Evolutionary conservation across 345 rosid genomes (phyloP).

Genomic region (Pseudoturritis turrita): DNA sequence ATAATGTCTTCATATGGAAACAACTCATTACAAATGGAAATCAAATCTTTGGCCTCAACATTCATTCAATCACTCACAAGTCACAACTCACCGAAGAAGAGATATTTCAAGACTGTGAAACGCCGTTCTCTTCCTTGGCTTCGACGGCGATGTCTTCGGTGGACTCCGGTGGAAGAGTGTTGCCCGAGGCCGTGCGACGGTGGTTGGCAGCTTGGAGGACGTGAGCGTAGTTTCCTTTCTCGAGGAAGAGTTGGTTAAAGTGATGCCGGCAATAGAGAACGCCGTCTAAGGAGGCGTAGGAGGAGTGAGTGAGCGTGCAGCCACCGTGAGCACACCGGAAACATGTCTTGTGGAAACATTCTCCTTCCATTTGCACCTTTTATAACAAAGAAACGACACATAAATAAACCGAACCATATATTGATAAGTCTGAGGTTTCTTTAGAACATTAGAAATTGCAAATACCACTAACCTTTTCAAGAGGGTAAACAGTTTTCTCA

Average conservation of each 20-base stretch:
- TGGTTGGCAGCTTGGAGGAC: slow-evolving; percentile 71
- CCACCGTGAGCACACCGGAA: slow-evolving; percentile 97
- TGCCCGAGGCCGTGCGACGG: slow-evolving; percentile 49
- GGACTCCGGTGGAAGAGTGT: slow-evolving; percentile 51
- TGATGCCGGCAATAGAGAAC: slow-evolving; percentile 95
- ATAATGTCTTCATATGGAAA: slow-evolving; percentile 19
- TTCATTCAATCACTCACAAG: slow-evolving; percentile 3
- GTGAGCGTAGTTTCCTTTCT: slow-evolving; percentile 86
- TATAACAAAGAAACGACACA: neutral
- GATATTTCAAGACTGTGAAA: slow-evolving; percentile 18
- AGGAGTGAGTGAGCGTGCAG: slow-evolving; percentile 85
- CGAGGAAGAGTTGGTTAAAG: slow-evolving; percentile 90
- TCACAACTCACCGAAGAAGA: neutral
- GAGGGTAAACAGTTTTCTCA: slow-evolving; percentile 81
- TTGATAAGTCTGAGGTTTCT: no score
- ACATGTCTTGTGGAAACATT: slow-evolving; percentile 90
- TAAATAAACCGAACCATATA: neutral
- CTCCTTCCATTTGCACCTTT: slow-evolving; percentile 86
- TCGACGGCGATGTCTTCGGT: slow-evolving; percentile 23
- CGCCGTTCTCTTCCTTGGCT: slow-evolving; percentile 25
- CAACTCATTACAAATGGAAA: slow-evolving; percentile 25
- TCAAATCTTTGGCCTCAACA: slow-evolving; percentile 2
- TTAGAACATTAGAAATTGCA: neutral
- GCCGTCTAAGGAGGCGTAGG: slow-evolving; percentile 82
- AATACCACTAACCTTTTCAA: slow-evolving; percentile 72